Evolutionary conservation across 371 early-diverging fungal genomes (phyloP).

Genomic region (Mortierella sp.): DNA sequence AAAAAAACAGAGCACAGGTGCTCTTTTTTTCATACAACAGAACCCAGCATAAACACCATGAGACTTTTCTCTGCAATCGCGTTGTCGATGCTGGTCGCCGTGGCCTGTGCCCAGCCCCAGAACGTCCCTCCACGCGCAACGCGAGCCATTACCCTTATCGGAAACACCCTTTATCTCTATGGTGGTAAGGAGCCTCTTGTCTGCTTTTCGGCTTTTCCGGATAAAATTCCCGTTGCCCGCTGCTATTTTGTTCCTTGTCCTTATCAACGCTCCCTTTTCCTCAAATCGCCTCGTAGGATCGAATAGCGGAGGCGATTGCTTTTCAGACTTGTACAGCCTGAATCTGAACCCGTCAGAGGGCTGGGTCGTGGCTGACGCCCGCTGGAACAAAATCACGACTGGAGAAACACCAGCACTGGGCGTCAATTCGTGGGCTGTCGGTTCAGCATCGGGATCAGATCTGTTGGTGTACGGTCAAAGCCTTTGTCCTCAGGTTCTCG

Average conservation of each 20-base stretch:
- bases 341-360: conserved; percentile 39
- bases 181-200: conserved; percentile 28
- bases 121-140: conserved; percentile 25
- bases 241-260: background rate
- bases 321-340: conserved; percentile 43
- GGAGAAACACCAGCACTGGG: conserved; percentile 13
- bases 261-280: background rate
- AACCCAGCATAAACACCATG: background rate
- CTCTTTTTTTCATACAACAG: background rate
- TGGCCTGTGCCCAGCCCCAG: conserved; percentile 43
- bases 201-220: background rate
- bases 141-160: conserved; percentile 38
- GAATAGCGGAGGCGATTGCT: conserved; percentile 35
- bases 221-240: background rate
- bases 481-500: conserved; percentile 24
- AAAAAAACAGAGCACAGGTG: background rate
- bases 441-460: conserved; percentile 24
- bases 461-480: conserved; percentile 48
- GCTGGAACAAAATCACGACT: conserved; percentile 22
- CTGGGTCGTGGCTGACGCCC: conserved; percentile 33
- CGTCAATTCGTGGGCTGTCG: conserved; percentile 31
- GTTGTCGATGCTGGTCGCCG: conserved; percentile 14
- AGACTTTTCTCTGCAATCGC: background rate
- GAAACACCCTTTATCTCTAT: conserved; percentile 37
- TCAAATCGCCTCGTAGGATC: conserved; percentile 22